A percentile compares a stretch with the other conserved stretches of the same genome.
phyloP scores from a whole-genome alignment of 768 basidiomycete species.

The Galerina marginata region DNA sequence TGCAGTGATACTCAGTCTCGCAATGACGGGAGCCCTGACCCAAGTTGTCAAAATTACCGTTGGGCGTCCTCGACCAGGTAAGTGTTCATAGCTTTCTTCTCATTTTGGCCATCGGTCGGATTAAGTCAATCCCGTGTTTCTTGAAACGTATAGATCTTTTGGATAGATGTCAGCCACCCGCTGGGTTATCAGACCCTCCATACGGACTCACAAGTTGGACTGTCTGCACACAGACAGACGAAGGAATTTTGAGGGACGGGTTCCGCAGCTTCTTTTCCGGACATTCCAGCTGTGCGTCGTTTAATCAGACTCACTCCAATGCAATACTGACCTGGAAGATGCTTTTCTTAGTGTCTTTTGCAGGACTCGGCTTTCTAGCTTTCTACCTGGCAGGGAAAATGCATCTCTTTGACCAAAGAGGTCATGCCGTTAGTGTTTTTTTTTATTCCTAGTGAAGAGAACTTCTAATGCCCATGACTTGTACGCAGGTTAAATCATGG shows the following conservation, averaged over 20 bases:
- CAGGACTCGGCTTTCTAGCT: conserved; percentile 87
- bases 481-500: conserved; percentile 77
- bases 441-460: neutral
- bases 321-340: conserved; percentile 7
- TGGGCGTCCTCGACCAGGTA: conserved; percentile 88
- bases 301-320: neutral
- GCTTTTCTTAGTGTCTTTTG: conserved; percentile 74
- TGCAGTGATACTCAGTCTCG: conserved; percentile 72
- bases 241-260: conserved; percentile 70
- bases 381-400: conserved; percentile 93
- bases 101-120: no score
- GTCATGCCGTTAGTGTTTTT: conserved; percentile 59
- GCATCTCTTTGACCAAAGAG: conserved; percentile 84
- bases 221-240: conserved; percentile 79
- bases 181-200: conserved; percentile 66
- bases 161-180: conserved; percentile 70
- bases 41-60: conserved; percentile 87
- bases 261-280: conserved; percentile 94
- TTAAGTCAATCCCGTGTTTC: neutral
- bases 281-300: conserved; percentile 78
- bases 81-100: neutral
- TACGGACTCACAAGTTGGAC: conserved; percentile 77
- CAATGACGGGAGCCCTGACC: conserved; percentile 81
- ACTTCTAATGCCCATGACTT: neutral
- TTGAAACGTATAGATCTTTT: conserved; percentile 54